Percentiles rank a stretch among this genome's conserved stretches.
Evolutionary conservation across 176 grass and related monocot species (phyloP).

Genomic region (Avena sativa): DNA sequence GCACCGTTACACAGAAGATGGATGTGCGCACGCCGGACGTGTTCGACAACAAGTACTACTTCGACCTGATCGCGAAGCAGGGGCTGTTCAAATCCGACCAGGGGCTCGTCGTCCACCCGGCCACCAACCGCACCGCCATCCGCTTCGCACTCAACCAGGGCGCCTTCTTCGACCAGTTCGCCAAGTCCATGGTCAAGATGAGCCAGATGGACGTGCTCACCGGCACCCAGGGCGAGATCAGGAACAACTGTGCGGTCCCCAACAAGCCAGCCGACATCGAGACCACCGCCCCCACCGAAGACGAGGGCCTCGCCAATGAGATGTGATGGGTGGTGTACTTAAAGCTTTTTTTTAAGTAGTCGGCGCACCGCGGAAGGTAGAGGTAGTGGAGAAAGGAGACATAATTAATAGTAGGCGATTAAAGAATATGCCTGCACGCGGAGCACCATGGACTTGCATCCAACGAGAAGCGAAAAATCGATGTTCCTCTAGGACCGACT

Average conservation of each 20-base stretch:
- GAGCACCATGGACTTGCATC: no score
- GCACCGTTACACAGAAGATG: not conserved
- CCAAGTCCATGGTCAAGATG: slow-evolving; percentile 51
- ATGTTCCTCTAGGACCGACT: no score
- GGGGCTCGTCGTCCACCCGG: slow-evolving; percentile 26
- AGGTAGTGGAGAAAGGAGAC: no score
- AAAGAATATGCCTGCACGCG: no score
- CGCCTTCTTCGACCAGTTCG: slow-evolving; percentile 61
- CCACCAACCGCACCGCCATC: slow-evolving; percentile 32
- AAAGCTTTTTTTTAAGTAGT: no score
- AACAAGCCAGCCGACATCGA: slow-evolving; percentile 2
- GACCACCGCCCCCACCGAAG: not conserved
- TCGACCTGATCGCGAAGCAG: slow-evolving; percentile 44
- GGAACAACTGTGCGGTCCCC: slow-evolving; percentile 34
- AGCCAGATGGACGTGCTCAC: slow-evolving; percentile 53
- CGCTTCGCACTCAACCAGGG: slow-evolving; percentile 42
- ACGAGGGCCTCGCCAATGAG: slow-evolving; percentile 5
- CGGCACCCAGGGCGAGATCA: slow-evolving; percentile 49
- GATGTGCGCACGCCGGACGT: slow-evolving; percentile 40
- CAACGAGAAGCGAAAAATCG: no score
- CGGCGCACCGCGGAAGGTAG: no score
- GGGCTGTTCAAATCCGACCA: slow-evolving; percentile 59
- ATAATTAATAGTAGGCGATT: no score
- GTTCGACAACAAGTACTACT: slow-evolving; percentile 73
- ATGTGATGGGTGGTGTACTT: not conserved